Evolutionary conservation across 2,329 filamentous ascomycete genomes (phyloP), one percentile per base, ranked within the genome.

Genomic region (Alternaria brassicae): DNA sequence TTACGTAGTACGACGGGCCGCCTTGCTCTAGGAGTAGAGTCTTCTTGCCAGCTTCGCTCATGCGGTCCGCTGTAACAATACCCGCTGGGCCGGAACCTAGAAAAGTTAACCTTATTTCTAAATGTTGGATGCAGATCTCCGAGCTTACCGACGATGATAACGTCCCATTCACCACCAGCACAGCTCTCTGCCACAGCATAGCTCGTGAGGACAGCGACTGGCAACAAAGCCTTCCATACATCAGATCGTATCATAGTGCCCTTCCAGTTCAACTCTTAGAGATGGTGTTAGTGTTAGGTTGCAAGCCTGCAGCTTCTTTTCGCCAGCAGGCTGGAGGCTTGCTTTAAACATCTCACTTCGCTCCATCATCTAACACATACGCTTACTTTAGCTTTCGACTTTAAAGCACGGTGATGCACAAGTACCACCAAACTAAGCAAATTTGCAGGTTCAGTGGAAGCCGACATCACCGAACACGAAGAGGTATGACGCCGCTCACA

Each of bases 1-100:
- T 82, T 30, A 83, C 69, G 36, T 80, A 81, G 57, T 84, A 83
- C 7, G 83, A 85, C 34, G 78, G 72, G 2, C 82, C 83, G 13
- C 84, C 84, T 56, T 82, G 76, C 66, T 86, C 84, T 4, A 86
- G 76, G 0, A 86, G 75, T 25, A 86, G 77, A 0, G 83, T 85
- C 63, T 80, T 81, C 62, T 83, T 81, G 28, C 83, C 83, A 10
- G 81, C 80, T 62, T 84, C 82, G 52, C 82, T 83, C 72, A 86
- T 74, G 49, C 81, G 74, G 52, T 83, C 81, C 28, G 83, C 82
- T 32, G 82, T 80, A 28, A 85, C 82, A 52, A 86, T 83, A 6
- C 84, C 83, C 7, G 82, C 82, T 7, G 83, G 81, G 28, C 83
- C 84, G 34, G 82, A 81, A n/a, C 70, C 69, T 70, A 3, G 25